Evolutionary conservation across 2,329 filamentous ascomycete genomes (phyloP).

Genomic region (Seiridium cupressi): DNA sequence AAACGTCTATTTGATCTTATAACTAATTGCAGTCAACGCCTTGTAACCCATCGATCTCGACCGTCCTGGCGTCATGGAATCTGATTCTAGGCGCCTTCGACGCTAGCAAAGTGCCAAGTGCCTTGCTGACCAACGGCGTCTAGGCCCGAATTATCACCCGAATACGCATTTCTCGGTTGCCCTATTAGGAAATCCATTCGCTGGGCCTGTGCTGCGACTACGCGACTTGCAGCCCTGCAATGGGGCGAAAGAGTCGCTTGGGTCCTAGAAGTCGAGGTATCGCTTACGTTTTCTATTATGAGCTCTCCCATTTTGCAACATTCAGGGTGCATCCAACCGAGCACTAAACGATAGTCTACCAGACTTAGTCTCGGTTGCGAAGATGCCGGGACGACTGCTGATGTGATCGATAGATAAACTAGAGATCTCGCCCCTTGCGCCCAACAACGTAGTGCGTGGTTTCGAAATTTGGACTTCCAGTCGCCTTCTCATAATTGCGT

Average conservation of each 20-base stretch:
- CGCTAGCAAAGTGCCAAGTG: background rate
- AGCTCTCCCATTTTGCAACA: no score
- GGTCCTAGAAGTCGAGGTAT: no score
- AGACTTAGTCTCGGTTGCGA: background rate
- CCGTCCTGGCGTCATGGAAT: no score
- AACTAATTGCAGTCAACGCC: no score
- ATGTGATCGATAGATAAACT: background rate
- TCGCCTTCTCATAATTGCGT: background rate
- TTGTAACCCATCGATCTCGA: no score
- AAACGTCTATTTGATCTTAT: no score
- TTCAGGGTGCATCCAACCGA: no score
- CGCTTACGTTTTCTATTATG: no score
- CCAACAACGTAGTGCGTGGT: background rate
- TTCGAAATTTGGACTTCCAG: background rate
- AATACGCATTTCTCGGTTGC: slow-evolving; percentile 11
- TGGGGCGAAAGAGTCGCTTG: no score
- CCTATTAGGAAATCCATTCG: slow-evolving; percentile 19
- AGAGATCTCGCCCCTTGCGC: background rate
- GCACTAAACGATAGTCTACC: no score
- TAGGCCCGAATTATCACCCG: background rate
- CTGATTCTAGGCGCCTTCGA: no score
- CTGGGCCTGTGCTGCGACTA: slow-evolving; percentile 6
- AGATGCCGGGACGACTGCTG: background rate
- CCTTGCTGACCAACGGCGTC: background rate
- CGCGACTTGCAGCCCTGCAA: background rate